Conservation (phyloP, 2,329 filamentous ascomycete species). For the Epichloe bromicola region DNA sequence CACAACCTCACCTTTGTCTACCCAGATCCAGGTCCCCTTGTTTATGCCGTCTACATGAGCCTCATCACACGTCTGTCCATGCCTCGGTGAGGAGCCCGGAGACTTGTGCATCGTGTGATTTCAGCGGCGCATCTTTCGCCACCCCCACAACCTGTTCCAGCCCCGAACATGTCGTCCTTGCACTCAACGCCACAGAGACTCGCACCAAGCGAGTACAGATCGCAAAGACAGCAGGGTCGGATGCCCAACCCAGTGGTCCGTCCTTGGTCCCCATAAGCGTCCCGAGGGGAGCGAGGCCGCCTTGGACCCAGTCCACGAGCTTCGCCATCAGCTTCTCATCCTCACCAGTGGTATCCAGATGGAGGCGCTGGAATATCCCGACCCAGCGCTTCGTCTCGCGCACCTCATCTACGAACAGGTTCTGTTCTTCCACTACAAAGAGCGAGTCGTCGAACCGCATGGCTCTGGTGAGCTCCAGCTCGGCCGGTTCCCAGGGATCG, state of each 20-base stretch:
- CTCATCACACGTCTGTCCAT: neutral
- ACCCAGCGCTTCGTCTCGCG: slow-evolving; percentile 62
- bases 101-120: slow-evolving; percentile 6
- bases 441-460: slow-evolving; percentile 51
- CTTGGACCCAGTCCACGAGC: slow-evolving; percentile 34
- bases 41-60: neutral
- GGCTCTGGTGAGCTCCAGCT: slow-evolving; percentile 29
- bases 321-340: slow-evolving; percentile 16
- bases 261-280: slow-evolving; percentile 30
- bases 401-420: slow-evolving; percentile 79
- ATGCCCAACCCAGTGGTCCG: slow-evolving; percentile 60
- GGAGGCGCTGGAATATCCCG: slow-evolving; percentile 26
- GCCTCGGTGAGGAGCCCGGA: slow-evolving; percentile 17
- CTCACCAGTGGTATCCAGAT: slow-evolving; percentile 7
- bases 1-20: neutral
- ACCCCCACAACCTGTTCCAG: slow-evolving; percentile 7
- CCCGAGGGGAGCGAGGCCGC: slow-evolving; percentile 34
- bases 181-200: slow-evolving; percentile 22
- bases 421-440: slow-evolving; percentile 84
- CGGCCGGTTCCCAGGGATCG: slow-evolving; percentile 15
- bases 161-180: neutral
- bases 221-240: slow-evolving; percentile 53
- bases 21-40: neutral
- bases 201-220: slow-evolving; percentile 38
- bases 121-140: slow-evolving; percentile 3